phyloP scores from a whole-genome alignment of 331 rosid genomes.

The Quercus tomentella region DNA sequence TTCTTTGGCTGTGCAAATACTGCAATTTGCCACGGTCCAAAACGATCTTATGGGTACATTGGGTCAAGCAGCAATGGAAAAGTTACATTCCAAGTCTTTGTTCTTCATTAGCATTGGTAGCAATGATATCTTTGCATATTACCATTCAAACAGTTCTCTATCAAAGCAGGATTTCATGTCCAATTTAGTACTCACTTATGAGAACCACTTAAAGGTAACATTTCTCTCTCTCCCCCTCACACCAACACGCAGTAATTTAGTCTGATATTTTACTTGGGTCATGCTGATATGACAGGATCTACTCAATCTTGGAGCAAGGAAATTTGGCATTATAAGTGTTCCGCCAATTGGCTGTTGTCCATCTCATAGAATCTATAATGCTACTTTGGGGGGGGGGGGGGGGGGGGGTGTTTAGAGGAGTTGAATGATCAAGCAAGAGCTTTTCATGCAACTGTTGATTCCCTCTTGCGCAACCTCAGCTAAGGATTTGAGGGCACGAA shows the following conservation, averaged over 20 bases:
- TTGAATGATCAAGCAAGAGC: background rate
- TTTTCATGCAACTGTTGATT: too few species aligned
- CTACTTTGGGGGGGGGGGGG: too few species aligned
- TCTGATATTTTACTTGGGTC: too few species aligned
- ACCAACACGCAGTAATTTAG: too few species aligned
- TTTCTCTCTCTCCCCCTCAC: background rate
- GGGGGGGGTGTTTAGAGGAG: slow-evolving; percentile 31
- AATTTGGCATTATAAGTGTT: slow-evolving; percentile 24
- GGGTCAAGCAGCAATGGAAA: background rate
- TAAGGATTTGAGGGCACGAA: too few species aligned
- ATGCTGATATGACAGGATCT: slow-evolving; percentile 2
- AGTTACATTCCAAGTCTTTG: slow-evolving; percentile 5
- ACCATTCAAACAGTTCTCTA: slow-evolving; percentile 14
- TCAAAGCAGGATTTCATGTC: background rate
- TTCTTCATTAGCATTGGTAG: slow-evolving; percentile 28
- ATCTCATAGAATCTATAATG: slow-evolving; percentile 18
- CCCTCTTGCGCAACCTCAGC: too few species aligned
- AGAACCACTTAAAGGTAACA: slow-evolving; percentile 15
- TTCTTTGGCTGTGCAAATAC: slow-evolving; percentile 18
- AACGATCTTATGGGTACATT: background rate
- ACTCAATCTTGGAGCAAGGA: slow-evolving; percentile 21
- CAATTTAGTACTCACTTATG: slow-evolving; percentile 6
- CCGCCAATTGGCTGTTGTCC: slow-evolving; percentile 27
- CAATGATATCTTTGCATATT: slow-evolving; percentile 24
- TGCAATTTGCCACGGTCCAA: slow-evolving; percentile 7